Conservation (phyloP, 305 asterid species). For the Fraxinus paxiana region DNA sequence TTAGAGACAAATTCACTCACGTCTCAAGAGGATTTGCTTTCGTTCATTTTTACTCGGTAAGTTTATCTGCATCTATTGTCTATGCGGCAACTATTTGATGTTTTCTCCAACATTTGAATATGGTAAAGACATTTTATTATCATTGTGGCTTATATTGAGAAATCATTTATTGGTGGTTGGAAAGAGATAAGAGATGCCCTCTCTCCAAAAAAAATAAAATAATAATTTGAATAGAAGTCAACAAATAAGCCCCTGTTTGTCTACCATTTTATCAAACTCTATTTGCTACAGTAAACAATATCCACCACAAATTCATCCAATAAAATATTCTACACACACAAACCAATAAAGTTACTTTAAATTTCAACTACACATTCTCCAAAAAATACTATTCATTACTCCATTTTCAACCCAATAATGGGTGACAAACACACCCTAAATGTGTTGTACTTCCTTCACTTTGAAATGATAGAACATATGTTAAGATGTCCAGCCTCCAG, state of each 20-base stretch:
- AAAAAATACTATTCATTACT: too few relatives aligned
- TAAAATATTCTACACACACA: too few relatives aligned
- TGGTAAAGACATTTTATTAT: constrained; percentile 2
- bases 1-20: constrained; percentile 95
- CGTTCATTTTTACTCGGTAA: constrained; percentile 81
- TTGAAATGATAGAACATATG: neutral
- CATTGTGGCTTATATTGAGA: neutral
- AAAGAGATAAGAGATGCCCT: neutral
- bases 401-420: too few relatives aligned
- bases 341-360: too few relatives aligned
- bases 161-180: neutral
- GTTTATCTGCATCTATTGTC: constrained; percentile 23
- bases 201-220: neutral
- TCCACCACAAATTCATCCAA: too few relatives aligned
- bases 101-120: neutral
- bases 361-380: too few relatives aligned
- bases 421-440: too few relatives aligned
- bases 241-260: too few relatives aligned
- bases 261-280: too few relatives aligned
- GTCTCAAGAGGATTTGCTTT: constrained; percentile 98
- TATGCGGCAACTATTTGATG: neutral
- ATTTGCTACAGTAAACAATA: too few relatives aligned
- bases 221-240: neutral
- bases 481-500: neutral
- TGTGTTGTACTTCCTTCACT: neutral